Conservation (phyloP, 2,329 filamentous ascomycete species). For the Fusarium brevicatenulatum region DNA sequence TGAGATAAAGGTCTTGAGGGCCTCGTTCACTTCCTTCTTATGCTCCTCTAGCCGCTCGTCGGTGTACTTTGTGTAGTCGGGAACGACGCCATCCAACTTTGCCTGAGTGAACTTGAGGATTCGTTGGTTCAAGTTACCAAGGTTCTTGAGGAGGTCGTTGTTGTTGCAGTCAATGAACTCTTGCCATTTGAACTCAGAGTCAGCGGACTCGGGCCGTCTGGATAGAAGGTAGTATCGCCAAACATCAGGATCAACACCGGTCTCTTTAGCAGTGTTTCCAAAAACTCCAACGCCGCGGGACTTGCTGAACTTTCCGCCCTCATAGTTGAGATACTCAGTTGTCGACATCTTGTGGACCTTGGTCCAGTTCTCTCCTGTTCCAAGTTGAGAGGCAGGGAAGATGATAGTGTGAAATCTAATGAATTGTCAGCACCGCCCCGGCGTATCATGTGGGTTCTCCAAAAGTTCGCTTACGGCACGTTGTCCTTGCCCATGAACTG, state of each 20-base stretch:
- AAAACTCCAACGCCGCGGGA: conserved; percentile 91
- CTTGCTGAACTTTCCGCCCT: conserved; percentile 92
- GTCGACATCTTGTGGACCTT: conserved; percentile 89
- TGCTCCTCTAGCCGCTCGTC: conserved; percentile 65
- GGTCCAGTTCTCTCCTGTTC: conserved; percentile 87
- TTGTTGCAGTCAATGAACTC: conserved; percentile 88
- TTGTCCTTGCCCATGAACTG: conserved; percentile 90
- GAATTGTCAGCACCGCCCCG: conserved; percentile 8
- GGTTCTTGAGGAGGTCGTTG: conserved; percentile 82
- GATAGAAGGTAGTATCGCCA: conserved; percentile 93
- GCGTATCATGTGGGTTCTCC: not conserved
- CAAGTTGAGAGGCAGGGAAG: conserved; percentile 88
- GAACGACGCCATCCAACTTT: conserved; percentile 77
- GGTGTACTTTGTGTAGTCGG: conserved; percentile 67
- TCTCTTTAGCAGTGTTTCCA: conserved; percentile 87
- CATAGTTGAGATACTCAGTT: conserved; percentile 88
- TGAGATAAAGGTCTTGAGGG: conserved; percentile 73
- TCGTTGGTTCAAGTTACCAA: conserved; percentile 80
- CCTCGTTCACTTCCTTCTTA: conserved; percentile 71
- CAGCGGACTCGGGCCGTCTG: conserved; percentile 83
- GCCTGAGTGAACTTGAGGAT: conserved; percentile 80
- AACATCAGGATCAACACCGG: conserved; percentile 85
- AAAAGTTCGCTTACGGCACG: conserved; percentile 61
- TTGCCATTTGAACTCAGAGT: conserved; percentile 91
- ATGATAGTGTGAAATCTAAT: conserved; percentile 78